Percentiles rank a stretch among this genome's conserved stretches.
These are phyloP conservation scores for Podospora tetraspora DNA, from an alignment of 495 filamentous ascomycete genomes.

Conservation along the genomic window DNA sequence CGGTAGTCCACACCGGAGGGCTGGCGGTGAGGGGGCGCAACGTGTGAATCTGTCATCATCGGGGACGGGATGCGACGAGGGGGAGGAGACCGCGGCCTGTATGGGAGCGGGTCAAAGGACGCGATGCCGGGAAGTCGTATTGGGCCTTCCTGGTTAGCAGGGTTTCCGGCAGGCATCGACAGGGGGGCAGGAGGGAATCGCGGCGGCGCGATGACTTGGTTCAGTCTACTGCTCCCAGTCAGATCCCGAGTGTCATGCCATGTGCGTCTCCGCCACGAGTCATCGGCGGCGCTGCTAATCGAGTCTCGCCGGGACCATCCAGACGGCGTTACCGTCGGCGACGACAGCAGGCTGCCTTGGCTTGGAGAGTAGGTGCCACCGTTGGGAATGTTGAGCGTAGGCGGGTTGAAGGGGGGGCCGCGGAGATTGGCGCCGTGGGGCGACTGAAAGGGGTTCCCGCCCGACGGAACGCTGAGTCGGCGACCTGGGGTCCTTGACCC, in stretches of 20 bases:
- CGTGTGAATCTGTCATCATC: conserved; percentile 58
- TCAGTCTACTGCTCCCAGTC: conserved; percentile 40
- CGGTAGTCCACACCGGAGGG: conserved; percentile 50
- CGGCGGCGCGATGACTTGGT: conserved; percentile 51
- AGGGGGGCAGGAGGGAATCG: conserved; percentile 56
- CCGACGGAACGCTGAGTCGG: conserved; percentile 75
- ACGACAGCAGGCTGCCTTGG: conserved; percentile 53
- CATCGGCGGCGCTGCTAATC: conserved; percentile 54
- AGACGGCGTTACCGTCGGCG: conserved; percentile 66
- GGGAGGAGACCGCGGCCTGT: conserved; percentile 59
- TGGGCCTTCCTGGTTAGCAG: conserved; percentile 23
- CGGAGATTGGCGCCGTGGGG: conserved; percentile 53
- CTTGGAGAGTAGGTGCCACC: conserved; percentile 48
- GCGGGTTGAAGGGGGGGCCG: conserved; percentile 54
- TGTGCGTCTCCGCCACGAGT: conserved; percentile 74
- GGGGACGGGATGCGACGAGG: conserved; percentile 59
- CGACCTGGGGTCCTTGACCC: conserved; percentile 62
- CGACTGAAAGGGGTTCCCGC: conserved; percentile 66
- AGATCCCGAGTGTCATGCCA: conserved; percentile 74
- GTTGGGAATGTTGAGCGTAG: conserved; percentile 47
- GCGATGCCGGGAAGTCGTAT: conserved; percentile 72
- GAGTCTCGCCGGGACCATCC: conserved; percentile 60
- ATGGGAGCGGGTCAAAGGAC: conserved; percentile 72
- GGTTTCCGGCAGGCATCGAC: conserved; percentile 45
- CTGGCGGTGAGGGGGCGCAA: conserved; percentile 38